Conservation (phyloP, 2,329 filamentous ascomycete species). For the Fusarium virguliforme region DNA sequence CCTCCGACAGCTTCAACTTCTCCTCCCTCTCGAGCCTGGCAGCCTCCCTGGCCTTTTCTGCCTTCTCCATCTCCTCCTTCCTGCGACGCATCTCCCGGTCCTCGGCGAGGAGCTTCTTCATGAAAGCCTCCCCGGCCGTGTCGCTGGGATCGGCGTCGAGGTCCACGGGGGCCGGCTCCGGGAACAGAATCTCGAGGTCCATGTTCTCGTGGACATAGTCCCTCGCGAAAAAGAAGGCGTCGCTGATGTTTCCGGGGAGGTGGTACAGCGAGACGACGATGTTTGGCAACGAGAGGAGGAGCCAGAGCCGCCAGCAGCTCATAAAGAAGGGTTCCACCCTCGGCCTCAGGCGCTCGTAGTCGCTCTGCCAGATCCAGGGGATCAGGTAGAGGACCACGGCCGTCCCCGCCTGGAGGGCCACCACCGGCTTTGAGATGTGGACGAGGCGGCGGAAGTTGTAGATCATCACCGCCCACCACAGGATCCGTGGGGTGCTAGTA, state of each 20-base stretch:
- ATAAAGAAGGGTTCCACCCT: neutral
- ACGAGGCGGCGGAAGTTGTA: slow-evolving; percentile 15
- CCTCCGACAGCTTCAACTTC: neutral
- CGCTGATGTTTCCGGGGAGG: neutral
- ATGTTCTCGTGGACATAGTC: slow-evolving; percentile 17
- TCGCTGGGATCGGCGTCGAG: neutral
- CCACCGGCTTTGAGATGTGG: slow-evolving; percentile 7
- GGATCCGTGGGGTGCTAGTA: neutral
- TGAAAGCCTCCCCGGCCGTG: slow-evolving; percentile 27
- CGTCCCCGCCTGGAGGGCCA: neutral
- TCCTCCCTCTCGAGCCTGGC: neutral
- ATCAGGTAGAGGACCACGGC: slow-evolving; percentile 1
- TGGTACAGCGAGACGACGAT: slow-evolving; percentile 16
- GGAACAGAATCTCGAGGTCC: slow-evolving; percentile 18
- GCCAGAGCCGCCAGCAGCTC: slow-evolving; percentile 12
- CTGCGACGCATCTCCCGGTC: neutral
- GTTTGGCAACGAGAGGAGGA: slow-evolving; percentile 14
- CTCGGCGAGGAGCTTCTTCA: slow-evolving; percentile 24
- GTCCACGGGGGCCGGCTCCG: neutral
- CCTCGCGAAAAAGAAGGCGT: slow-evolving; percentile 13
- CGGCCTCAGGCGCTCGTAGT: neutral
- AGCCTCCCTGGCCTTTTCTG: neutral
- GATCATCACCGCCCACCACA: slow-evolving; percentile 20
- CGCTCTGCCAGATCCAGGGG: slow-evolving; percentile 14
- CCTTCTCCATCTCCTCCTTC: neutral